These are phyloP conservation scores for Oryza coarctata DNA, from an alignment of 176 grass and related monocot species.

Conservation along the genomic window DNA sequence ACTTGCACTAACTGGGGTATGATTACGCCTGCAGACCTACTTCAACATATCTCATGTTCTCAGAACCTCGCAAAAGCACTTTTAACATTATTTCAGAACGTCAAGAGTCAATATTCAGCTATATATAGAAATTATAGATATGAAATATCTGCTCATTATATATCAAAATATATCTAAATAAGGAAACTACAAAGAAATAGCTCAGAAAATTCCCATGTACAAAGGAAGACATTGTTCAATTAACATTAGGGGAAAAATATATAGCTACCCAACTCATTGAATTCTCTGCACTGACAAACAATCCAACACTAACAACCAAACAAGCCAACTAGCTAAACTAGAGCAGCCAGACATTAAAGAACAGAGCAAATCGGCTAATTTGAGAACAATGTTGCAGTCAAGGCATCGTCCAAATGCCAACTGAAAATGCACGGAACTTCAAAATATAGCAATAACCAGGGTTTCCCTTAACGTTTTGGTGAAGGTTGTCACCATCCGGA, in stretches of 20 bases:
- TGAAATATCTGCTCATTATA: neutral
- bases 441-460: neutral
- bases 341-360: constrained; percentile 8
- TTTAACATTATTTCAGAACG: constrained; percentile 3
- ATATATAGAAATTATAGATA: neutral
- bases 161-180: neutral
- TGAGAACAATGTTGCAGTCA: neutral
- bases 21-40: neutral
- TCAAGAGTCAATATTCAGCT: neutral
- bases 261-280: neutral
- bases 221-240: neutral
- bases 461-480: too few species aligned
- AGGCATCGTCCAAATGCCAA: neutral
- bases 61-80: neutral
- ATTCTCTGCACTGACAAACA: constrained; percentile 5
- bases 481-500: too few species aligned
- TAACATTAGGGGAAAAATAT: neutral
- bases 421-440: neutral
- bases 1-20: neutral
- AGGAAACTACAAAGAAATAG: constrained; percentile 12
- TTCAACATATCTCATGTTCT: neutral
- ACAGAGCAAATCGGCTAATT: neutral
- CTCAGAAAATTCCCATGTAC: neutral
- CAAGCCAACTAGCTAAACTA: neutral
- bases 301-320: constrained; percentile 28